phyloP scores from a whole-genome alignment of 2,329 filamentous ascomycete genomes.

The Penicillium sp. region DNA sequence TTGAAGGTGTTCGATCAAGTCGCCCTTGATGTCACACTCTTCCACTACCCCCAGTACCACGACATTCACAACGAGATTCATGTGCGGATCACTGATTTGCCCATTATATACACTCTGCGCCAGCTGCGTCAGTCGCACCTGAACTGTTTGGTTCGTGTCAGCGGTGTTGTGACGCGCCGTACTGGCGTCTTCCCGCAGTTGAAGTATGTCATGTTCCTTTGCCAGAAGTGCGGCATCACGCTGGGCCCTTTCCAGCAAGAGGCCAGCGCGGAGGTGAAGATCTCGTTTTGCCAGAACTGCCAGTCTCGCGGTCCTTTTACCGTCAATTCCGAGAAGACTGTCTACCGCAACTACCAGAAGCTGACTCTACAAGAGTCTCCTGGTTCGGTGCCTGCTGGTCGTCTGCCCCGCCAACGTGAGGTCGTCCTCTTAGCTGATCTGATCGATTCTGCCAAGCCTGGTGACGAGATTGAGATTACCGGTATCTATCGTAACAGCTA shows the following conservation, averaged over 20 bases:
- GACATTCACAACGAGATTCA: constrained; percentile 97
- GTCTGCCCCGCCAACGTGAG: constrained; percentile 87
- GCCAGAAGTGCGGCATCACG: constrained; percentile 86
- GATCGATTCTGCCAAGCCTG: constrained; percentile 94
- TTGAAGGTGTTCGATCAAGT: constrained; percentile 96
- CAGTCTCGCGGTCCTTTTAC: constrained; percentile 94
- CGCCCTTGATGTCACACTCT: constrained; percentile 91
- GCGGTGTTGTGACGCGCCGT: constrained; percentile 89
- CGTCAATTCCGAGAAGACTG: constrained; percentile 93
- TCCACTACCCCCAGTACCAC: constrained; percentile 97
- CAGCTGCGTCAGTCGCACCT: constrained; percentile 93
- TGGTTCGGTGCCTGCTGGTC: constrained; percentile 92
- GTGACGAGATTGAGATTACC: constrained; percentile 95
- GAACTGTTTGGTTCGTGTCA: constrained; percentile 92
- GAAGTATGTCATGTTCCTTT: constrained; percentile 98
- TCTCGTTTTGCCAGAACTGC: constrained; percentile 94
- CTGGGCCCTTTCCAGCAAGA: constrained; percentile 97
- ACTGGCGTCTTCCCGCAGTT: constrained; percentile 96
- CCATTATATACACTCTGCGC: constrained; percentile 90
- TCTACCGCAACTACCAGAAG: constrained; percentile 99
- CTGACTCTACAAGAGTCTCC: constrained; percentile 95
- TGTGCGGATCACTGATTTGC: constrained; percentile 92
- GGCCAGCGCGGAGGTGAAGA: constrained; percentile 92
- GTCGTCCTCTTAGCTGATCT: constrained; percentile 96
- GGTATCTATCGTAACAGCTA: constrained; percentile 98